Evolutionary conservation across 2,329 filamentous ascomycete species (phyloP), one percentile per base, ranked within the genome.

Genomic region (Helotiales sp.): DNA sequence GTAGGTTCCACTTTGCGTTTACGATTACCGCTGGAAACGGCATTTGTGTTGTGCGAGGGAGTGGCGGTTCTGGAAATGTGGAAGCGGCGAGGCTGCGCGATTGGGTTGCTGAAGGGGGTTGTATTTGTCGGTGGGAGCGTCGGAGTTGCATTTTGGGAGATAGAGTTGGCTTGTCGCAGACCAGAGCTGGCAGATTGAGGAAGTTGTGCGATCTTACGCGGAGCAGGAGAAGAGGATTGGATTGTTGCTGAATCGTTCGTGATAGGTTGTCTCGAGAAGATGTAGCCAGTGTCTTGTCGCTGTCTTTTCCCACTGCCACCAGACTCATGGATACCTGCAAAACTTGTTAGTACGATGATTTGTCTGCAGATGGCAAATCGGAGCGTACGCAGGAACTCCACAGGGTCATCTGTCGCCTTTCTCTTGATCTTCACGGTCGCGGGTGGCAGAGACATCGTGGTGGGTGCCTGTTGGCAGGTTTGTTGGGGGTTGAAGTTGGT

Each of bases 1-100:
- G 85, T n/a, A 83, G 69, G 63, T 57, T 69, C 67, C 6, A 40
- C 66, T 34, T 65, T 71, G 45, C 73, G 73, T 49, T 74, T 73
- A 22, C 69, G 43, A 61, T 34, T 57, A 8, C n/a, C 26, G 7
- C 26, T n/a, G 49, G 22, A n/a, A 24, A 30, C 6, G 11, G 45
- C 11, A 67, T 20, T n/a, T 17, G 24, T 13, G 40, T 60, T 32
- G 34, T 54, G 50, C 4, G 66, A 58, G n/a, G 61, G 50, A 8
- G 66, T 69, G n/a, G 82, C 79, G 60, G 79, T 80, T 65, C 82
- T 80, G 17, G 85, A 87, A 67, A 88, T 83, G 72, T 87, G 86
- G 68, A 87, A 88, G 49, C 83, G 81, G 64, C 86, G 82, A 13
- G 81, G 83, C 70, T 83, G 69, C 37, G 63, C 7, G 43, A 59